Conservation (phyloP, 2,329 filamentous ascomycete species). For the Alternaria viburni region DNA sequence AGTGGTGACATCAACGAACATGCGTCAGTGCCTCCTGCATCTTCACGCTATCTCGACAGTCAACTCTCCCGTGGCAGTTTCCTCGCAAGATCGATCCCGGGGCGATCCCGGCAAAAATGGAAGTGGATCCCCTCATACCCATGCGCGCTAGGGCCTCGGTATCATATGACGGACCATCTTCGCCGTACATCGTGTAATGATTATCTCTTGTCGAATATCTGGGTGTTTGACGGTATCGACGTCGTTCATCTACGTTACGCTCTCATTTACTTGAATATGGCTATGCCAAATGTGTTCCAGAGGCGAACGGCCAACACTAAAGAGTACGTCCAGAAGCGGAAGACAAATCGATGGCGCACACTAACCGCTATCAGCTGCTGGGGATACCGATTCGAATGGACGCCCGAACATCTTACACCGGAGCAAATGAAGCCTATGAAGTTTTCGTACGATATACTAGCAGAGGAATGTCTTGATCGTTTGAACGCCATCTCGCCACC, state of each 20-base stretch:
- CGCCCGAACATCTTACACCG: conserved; percentile 65
- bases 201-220: background rate
- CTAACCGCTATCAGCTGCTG: conserved; percentile 55
- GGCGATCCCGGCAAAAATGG: conserved; percentile 19
- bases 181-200: background rate
- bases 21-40: background rate
- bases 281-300: conserved; percentile 52
- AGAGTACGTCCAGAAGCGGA: conserved; percentile 42
- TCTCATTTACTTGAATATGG: conserved; percentile 40
- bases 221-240: background rate
- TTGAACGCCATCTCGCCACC: conserved; percentile 68
- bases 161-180: conserved; percentile 36
- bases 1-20: conserved; percentile 21
- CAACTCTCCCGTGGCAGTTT: background rate
- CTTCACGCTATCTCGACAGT: background rate
- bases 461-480: conserved; percentile 68
- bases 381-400: conserved; percentile 74
- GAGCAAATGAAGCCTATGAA: conserved; percentile 67
- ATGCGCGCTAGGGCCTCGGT: conserved; percentile 31
- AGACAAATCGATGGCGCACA: conserved; percentile 11
- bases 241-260: background rate
- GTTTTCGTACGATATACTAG: conserved; percentile 71
- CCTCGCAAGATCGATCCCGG: conserved; percentile 1
- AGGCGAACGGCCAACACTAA: conserved; percentile 52
- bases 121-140: conserved; percentile 16